Base-by-base conservation (phyloP, 371 early-diverging fungal genomes). In the Mortierella sp. region DNA sequence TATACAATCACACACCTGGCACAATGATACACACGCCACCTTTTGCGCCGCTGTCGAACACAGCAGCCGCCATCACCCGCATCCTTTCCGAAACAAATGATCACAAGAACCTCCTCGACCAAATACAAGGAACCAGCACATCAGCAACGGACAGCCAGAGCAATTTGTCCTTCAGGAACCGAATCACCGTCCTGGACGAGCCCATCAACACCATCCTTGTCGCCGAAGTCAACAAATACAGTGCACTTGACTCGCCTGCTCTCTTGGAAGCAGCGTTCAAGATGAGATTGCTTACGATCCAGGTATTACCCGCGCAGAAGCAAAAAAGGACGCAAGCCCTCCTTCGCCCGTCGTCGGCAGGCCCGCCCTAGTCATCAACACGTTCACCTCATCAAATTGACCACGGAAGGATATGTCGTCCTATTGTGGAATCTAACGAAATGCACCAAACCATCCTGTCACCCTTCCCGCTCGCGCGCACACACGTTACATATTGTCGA, bases 181-280 rank as follows among this genome's bases (percentile, higher is more conserved):
- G 45, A 16, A 13, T 48, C 26, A 67, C 29, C 50, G 55, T n/a
- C 10, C 53, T 80, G 9, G 82, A 82, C 53, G 65, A 31, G 2
- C 48, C 68, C 13, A 77, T 82, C 74, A 58, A 71, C 0, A 34
- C 69, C 0, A 68, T 31, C 13, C 45, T 82, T 0, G 69, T 74
- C 4, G 69, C 78, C 14, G 61, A 53, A 26, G 64, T 82, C 50
- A 66, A 68, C 9, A 65, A 65, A 43, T 73, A 74, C 58, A 74
- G 26, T 3, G 24, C 43, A 5, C 73, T 81, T 24, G 78, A 82
- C 34, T 61, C 39, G 19, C 66, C 50, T 4, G 22, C 71, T 0
- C 64, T 82, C n/a, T 50, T 82, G 39, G 82, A 82, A n/a, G 73
- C 68, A 1, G 77, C 82, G 4, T 82, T 82, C 66, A 82, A 77